These are phyloP conservation scores for Arthrobotrys megalospora DNA, from an alignment of 2,329 filamentous ascomycete genomes.

Conservation along the genomic window DNA sequence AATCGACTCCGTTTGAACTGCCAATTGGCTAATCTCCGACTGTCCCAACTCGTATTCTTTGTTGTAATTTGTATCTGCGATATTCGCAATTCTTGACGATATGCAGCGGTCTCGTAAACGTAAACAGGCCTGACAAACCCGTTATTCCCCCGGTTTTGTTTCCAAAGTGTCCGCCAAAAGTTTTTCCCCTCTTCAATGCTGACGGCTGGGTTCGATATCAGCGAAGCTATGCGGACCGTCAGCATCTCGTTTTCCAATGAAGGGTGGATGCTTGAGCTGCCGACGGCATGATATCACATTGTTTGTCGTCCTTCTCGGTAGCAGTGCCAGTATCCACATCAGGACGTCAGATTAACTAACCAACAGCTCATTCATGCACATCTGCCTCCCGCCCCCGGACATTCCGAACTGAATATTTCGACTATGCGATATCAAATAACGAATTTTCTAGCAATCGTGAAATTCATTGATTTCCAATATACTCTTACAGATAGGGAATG, in stretches of 20 bases:
- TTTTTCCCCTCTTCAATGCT: neutral
- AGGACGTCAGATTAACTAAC: neutral
- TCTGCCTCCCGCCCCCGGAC: neutral
- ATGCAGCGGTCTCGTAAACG: neutral
- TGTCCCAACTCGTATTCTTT: neutral
- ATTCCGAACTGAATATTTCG: neutral
- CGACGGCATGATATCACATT: neutral
- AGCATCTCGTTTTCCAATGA: neutral
- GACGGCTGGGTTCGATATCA: neutral
- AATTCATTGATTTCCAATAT: neutral
- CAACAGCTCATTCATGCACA: neutral
- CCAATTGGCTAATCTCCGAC: neutral
- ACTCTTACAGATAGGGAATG: conserved; percentile 5
- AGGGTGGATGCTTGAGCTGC: neutral
- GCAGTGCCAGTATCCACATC: neutral
- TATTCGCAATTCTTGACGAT: neutral
- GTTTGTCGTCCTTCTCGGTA: neutral
- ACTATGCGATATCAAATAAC: neutral
- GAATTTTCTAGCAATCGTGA: neutral
- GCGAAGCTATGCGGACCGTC: neutral
- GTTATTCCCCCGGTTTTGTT: neutral
- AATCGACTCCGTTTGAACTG: neutral
- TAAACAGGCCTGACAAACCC: neutral
- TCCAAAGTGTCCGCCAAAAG: no score
- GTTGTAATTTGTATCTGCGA: neutral